Evolutionary conservation across 2,329 filamentous ascomycete species (phyloP).

Genomic region (Monascus ruber): DNA sequence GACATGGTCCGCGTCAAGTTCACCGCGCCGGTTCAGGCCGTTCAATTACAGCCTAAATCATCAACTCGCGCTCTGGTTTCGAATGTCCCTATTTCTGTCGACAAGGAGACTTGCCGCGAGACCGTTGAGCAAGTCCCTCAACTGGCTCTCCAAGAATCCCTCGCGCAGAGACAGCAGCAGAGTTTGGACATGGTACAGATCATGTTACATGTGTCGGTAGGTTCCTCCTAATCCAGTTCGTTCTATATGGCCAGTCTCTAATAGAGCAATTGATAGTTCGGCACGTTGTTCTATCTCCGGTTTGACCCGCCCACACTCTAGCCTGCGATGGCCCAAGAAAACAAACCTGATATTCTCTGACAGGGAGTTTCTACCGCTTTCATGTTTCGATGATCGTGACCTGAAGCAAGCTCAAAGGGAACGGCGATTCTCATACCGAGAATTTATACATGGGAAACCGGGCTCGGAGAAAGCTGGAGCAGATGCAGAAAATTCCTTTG

Average conservation of each 20-base stretch:
- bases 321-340: too few species aligned
- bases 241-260: background rate
- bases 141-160: slow-evolving; percentile 4
- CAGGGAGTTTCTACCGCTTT: slow-evolving; percentile 24
- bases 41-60: slow-evolving; percentile 8
- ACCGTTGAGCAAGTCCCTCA: slow-evolving; percentile 2
- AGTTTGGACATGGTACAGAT: slow-evolving; percentile 38
- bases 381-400: slow-evolving; percentile 24
- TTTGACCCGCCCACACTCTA: slow-evolving; percentile 4
- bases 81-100: slow-evolving; percentile 3
- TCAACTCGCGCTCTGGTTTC: slow-evolving; percentile 1
- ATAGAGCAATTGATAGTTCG: slow-evolving; percentile 14
- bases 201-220: slow-evolving; percentile 36
- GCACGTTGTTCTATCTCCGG: slow-evolving; percentile 25
- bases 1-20: slow-evolving; percentile 16
- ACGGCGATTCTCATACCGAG: slow-evolving; percentile 15
- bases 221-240: slow-evolving; percentile 6
- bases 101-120: slow-evolving; percentile 7
- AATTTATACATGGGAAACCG: slow-evolving; percentile 15
- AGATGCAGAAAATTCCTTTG: slow-evolving; percentile 6
- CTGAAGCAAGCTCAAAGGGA: slow-evolving; percentile 14
- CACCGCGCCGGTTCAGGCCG: slow-evolving; percentile 10
- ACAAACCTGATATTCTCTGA: slow-evolving; percentile 5
- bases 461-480: slow-evolving; percentile 1
- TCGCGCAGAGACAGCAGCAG: slow-evolving; percentile 28